Conservation (phyloP, 495 filamentous ascomycete species). For the Massariosphaeria phaeospora region DNA sequence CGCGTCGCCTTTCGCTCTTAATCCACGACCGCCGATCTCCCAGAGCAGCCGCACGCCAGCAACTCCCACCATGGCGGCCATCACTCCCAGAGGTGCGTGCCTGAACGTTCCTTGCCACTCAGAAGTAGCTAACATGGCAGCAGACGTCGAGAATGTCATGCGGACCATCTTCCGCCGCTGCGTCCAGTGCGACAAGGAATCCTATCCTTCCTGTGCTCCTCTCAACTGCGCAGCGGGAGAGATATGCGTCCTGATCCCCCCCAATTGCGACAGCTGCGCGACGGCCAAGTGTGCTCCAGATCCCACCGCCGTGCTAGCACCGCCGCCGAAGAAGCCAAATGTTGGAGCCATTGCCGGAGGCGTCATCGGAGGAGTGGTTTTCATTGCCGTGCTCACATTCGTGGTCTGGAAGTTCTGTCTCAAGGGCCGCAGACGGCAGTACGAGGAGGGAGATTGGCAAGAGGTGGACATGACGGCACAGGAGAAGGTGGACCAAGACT, state of each 20-base stretch:
- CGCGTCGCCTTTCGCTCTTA: background rate
- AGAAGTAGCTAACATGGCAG: conserved; percentile 13
- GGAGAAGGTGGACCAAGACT: conserved; percentile 52
- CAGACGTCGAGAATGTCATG: conserved; percentile 33
- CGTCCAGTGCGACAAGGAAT: conserved; percentile 35
- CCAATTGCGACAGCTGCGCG: conserved; percentile 55
- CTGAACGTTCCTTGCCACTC: background rate
- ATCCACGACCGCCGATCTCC: background rate
- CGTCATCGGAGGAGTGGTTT: conserved; percentile 69
- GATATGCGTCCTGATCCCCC: conserved; percentile 53
- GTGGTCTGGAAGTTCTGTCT: conserved; percentile 84
- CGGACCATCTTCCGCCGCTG: conserved; percentile 41
- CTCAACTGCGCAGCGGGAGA: conserved; percentile 32
- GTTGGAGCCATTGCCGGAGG: conserved; percentile 80
- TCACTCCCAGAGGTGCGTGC: conserved; percentile 16
- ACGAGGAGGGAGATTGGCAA: conserved; percentile 52
- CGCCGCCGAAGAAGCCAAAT: conserved; percentile 50
- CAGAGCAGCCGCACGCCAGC: background rate
- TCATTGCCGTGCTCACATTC: conserved; percentile 65
- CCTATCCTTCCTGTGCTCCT: conserved; percentile 31
- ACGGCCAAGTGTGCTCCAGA: conserved; percentile 55
- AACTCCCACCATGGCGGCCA: conserved; percentile 23
- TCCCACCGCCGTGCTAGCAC: conserved; percentile 14
- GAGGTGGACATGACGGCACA: conserved; percentile 46
- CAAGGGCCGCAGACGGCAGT: conserved; percentile 65